Conservation (phyloP, 805 yeast species). For the Candida boleticola region DNA sequence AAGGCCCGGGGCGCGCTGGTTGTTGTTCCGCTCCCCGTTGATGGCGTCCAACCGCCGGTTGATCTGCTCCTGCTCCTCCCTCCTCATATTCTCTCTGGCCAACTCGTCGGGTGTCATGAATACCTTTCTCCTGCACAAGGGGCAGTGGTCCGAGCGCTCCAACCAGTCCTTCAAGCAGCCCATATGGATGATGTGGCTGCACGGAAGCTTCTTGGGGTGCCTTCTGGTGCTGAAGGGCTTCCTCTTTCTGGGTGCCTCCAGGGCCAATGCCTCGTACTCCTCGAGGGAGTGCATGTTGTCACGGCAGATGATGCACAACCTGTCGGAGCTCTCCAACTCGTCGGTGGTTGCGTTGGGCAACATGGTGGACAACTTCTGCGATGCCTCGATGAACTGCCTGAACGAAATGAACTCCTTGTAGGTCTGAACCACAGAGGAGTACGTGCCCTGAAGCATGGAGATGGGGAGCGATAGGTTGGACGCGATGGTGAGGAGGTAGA, state of each 20-base stretch:
- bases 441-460: constrained; percentile 42
- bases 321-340: constrained; percentile 56
- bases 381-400: constrained; percentile 50
- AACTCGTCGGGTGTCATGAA: constrained; percentile 15
- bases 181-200: constrained; percentile 86
- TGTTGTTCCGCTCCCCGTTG: no score
- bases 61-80: no score
- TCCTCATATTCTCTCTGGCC: not conserved
- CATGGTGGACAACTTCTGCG: constrained; percentile 61
- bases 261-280: constrained; percentile 23
- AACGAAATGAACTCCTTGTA: constrained; percentile 39
- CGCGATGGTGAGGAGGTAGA: constrained; percentile 33
- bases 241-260: not conserved
- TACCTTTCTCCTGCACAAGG: constrained; percentile 80
- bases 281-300: constrained; percentile 71
- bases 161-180: constrained; percentile 93
- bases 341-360: constrained; percentile 60
- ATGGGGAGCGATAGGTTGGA: constrained; percentile 32
- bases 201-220: constrained; percentile 71
- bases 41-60: no score
- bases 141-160: constrained; percentile 89
- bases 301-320: constrained; percentile 83
- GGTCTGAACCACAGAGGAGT: constrained; percentile 38
- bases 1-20: no score
- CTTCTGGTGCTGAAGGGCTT: constrained; percentile 27